Percentiles rank a stretch among this genome's conserved stretches.
Conservation (phyloP, 2,329 filamentous ascomycete genomes). For the Botrytis aclada region DNA sequence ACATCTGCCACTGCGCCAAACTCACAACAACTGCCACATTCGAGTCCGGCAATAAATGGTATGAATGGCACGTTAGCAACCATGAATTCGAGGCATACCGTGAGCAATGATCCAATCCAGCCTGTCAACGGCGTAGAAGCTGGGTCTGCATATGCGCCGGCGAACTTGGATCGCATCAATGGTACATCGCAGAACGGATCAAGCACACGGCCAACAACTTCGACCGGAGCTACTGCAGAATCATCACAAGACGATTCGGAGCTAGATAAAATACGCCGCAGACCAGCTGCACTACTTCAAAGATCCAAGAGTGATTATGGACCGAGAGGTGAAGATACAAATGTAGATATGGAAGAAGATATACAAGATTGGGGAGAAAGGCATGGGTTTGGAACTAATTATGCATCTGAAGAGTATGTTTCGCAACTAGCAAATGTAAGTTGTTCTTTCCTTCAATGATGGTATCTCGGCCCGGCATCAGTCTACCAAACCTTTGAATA, state of each 20-base stretch:
- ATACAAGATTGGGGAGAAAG: constrained; percentile 44
- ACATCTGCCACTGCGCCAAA: constrained; percentile 26
- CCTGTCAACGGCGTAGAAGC: constrained; percentile 14
- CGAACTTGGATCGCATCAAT: constrained; percentile 11
- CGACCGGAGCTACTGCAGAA: constrained; percentile 28
- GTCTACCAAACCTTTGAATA: background rate
- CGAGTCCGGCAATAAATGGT: constrained; percentile 6
- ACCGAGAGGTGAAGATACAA: constrained; percentile 40
- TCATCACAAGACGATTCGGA: constrained; percentile 36
- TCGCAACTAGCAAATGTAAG: constrained; percentile 62
- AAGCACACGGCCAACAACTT: constrained; percentile 27
- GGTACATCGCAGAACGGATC: constrained; percentile 4
- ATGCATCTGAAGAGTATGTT: constrained; percentile 68
- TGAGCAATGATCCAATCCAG: constrained; percentile 33
- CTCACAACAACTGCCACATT: constrained; percentile 13
- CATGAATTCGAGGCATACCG: constrained; percentile 27
- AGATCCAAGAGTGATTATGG: constrained; percentile 53
- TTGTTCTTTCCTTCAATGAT: constrained; percentile 32
- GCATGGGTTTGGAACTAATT: constrained; percentile 72
- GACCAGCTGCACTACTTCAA: constrained; percentile 32
- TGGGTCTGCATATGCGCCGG: constrained; percentile 4
- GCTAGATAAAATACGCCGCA: constrained; percentile 26
- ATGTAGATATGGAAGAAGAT: constrained; percentile 30
- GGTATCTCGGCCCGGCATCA: constrained; percentile 5
- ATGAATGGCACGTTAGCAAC: constrained; percentile 27